phyloP scores from a whole-genome alignment of 306 rosid genomes.

The Spatholobus suberectus region DNA sequence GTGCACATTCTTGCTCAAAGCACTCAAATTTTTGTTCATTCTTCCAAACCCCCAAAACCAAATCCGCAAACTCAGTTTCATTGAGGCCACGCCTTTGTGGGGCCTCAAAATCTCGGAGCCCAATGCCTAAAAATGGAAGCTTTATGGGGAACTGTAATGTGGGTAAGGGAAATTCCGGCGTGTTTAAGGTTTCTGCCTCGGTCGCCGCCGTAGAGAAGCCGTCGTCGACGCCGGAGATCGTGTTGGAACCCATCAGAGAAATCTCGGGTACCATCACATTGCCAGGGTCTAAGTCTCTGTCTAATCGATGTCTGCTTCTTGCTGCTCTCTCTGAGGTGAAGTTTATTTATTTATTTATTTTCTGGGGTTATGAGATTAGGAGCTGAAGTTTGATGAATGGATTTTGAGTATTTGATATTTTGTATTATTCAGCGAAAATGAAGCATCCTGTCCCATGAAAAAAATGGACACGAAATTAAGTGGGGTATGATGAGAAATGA shows the following conservation, averaged over 20 bases:
- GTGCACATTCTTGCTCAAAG: constrained; percentile 69
- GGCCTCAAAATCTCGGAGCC: constrained; percentile 51
- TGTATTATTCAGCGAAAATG: constrained; percentile 9
- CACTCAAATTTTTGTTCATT: constrained; percentile 52
- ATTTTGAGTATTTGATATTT: not conserved
- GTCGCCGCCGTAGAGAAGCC: constrained; percentile 81
- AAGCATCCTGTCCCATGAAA: not conserved
- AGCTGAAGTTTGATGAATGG: not conserved
- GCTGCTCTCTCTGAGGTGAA: constrained; percentile 99
- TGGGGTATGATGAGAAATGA: constrained; percentile 24
- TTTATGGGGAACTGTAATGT: constrained; percentile 34
- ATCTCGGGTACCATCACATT: constrained; percentile 81
- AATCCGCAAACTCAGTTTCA: constrained; percentile 54
- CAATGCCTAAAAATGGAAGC: constrained; percentile 52
- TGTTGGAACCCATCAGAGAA: constrained; percentile 87
- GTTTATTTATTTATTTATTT: not conserved
- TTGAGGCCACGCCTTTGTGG: constrained; percentile 61
- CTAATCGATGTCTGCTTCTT: constrained; percentile 90
- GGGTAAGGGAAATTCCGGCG: constrained; percentile 34
- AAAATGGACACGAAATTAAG: not conserved
- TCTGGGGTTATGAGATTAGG: not conserved
- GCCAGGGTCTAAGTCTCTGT: constrained; percentile 97
- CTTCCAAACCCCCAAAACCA: constrained; percentile 64
- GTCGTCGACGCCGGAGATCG: constrained; percentile 80
- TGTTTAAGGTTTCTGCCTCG: constrained; percentile 62